These are phyloP conservation scores for Aphanocladium album DNA, from an alignment of 2,329 filamentous ascomycete species.

Conservation along the genomic window DNA sequence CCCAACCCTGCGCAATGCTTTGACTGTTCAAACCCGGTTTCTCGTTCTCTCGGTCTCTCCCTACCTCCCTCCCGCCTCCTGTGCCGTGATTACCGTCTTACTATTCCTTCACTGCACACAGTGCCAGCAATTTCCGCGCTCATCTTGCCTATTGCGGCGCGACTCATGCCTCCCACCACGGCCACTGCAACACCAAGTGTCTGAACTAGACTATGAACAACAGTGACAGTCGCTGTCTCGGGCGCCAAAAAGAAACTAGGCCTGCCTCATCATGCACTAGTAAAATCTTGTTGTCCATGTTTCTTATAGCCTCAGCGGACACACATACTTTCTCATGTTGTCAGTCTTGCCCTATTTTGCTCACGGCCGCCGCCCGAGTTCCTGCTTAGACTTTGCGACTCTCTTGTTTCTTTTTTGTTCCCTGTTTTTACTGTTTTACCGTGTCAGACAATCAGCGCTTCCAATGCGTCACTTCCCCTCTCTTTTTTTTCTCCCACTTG, in stretches of 20 bases:
- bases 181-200: not conserved
- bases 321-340: too few species aligned
- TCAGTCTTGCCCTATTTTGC: not conserved
- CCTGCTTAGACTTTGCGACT: too few species aligned
- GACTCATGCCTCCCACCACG: not conserved
- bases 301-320: not conserved
- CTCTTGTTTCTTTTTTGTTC: too few species aligned
- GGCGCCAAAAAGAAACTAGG: not conserved
- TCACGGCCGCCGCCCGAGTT: not conserved
- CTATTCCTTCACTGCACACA: not conserved
- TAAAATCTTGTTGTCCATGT: not conserved
- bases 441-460: too few species aligned
- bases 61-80: not conserved
- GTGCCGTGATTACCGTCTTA: not conserved
- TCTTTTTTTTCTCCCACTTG: too few species aligned
- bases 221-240: too few species aligned
- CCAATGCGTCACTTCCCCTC: too few species aligned
- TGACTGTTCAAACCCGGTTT: not conserved
- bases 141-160: not conserved
- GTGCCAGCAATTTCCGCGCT: not conserved
- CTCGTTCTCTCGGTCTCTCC: too few species aligned
- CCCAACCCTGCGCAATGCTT: not conserved
- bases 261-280: not conserved
- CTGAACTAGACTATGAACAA: too few species aligned
- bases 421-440: too few species aligned